Base-by-base conservation (phyloP, 371 early-diverging fungal genomes). In the Choanephora cucurbitarum region DNA sequence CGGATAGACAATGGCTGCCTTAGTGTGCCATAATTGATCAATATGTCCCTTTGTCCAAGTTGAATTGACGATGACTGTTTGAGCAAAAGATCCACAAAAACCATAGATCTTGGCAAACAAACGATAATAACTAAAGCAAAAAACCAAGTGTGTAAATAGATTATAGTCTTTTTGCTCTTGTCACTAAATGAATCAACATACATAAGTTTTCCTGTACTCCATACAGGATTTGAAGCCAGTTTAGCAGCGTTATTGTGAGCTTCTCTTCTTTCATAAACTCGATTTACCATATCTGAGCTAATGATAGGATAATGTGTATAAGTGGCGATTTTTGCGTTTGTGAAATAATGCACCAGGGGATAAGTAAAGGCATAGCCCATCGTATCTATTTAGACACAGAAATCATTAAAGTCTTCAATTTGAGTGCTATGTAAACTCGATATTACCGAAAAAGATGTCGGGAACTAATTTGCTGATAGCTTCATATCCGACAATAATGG, bases 231-330 rank as follows among this genome's bases (percentile, higher is more conserved):
- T 14, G 65, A 40, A 1, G 90, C 81, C 4, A 92, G 70, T 8
- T 44, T 31, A 0, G 56, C 52, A 4, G 79, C 68, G 56, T 94
- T 94, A 63, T 90, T 92, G 60, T 87, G 82, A 18, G 78, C 80
- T 0, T 79, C 65, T 40, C 82, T 80, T 40, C 89, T 77, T 45
- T 84, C 81, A 41, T 84, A 77, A 4, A 98, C 93, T 32, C 81
- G 84, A 4, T 81, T 70, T 8, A 94, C 77, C 98, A 98, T 97
- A 61, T 98, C 99, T n/a, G 94, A 85, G 61, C 95, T 90, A 52
- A 98, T 93, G 3, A 91, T 87, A 2, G 99, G 99, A 57, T 98
- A 98, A 68, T 98, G 99, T 13, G 92, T 91, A 64, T 98, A 98
- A 1, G 96, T 83, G 2, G 87, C 86, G 11, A 97, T 85, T 42